Base-by-base conservation (phyloP, 2,329 filamentous ascomycete genomes). In the Monosporascus ibericus region DNA sequence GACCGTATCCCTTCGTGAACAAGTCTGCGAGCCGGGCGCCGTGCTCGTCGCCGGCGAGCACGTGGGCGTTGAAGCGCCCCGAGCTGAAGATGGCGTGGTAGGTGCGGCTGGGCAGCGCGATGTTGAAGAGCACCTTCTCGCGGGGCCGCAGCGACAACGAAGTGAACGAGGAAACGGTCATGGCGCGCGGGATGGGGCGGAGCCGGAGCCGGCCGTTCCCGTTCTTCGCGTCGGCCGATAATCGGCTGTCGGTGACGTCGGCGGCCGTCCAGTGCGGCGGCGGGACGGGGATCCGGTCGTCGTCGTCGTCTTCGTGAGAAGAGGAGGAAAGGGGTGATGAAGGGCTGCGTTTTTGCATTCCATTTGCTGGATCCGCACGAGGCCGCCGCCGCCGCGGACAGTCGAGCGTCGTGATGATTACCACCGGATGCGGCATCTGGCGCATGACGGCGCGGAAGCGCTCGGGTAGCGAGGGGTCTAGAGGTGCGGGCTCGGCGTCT, bases 91-190 rank as follows among this genome's bases (percentile, higher is more conserved):
- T 72, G 8, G 80, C 79, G 52, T 78, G 72, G 24, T 80, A 70
- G 14, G 80, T 83, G 14, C 77, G 74, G 62, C 78, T 82, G 20
- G 80, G 80, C 27, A 75, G 72, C 24, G 74, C 73, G 48, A 84
- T 72, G 67, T 84, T 84, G 70, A 84, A 83, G 0, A 75, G 76
- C 6, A 84, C 66, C 11, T 79, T 68, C 1, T 80, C 79, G 25
- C 67, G 71, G 0, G 80, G 79, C n/a, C 63, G 58, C 18, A 83
- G 70, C 17, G 77, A 74, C 25, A 84, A 66, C 0, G 79, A 81
- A 2, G 80, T 80, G 56, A 84, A 76, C 2, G 79, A 82, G 6
- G 81, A 83, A 71, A 82, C 79, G 34, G 81, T 83, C 74, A 84
- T 80, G 47, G 75, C 80, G 34, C 75, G 72, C 6, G 64, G 74